phyloP scores from a whole-genome alignment of 441 rosid species.

The Hura crepitans region DNA sequence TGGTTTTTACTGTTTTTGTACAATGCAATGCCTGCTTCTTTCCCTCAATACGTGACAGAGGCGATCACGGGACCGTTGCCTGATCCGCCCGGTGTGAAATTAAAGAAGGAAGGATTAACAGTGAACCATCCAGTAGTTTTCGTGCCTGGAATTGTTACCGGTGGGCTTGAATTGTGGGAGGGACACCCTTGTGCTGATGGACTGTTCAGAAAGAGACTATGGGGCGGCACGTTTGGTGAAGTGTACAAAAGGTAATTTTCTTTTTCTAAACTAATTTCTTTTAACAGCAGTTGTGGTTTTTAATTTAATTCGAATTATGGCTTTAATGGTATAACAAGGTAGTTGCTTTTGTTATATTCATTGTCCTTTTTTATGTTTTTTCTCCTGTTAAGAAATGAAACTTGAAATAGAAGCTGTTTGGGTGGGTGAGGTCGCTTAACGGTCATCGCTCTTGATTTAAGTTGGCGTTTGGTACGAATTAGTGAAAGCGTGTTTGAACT shows the following conservation, averaged over 20 bases:
- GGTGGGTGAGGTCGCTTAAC: slow-evolving; percentile 6
- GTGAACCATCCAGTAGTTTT: slow-evolving; percentile 87
- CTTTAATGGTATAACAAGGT: not conserved
- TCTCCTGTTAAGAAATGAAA: not conserved
- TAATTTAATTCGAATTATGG: not conserved
- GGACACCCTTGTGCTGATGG: slow-evolving; percentile 86
- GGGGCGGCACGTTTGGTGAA: slow-evolving; percentile 97
- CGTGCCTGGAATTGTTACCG: slow-evolving; percentile 92
- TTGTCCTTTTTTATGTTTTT: not conserved
- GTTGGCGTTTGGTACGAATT: not conserved
- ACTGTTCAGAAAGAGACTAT: slow-evolving; percentile 77
- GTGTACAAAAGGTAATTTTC: slow-evolving; percentile 63
- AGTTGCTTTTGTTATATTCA: not conserved
- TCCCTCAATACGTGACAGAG: slow-evolving; percentile 81
- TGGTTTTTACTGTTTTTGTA: slow-evolving; percentile 75
- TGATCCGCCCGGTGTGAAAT: slow-evolving; percentile 80
- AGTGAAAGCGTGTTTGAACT: not conserved
- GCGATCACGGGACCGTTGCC: slow-evolving; percentile 83
- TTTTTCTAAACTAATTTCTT: not conserved
- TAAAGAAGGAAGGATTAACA: slow-evolving; percentile 65
- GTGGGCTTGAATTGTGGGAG: slow-evolving; percentile 96
- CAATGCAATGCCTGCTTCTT: slow-evolving; percentile 82
- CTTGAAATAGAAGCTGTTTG: not conserved
- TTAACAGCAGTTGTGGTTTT: not conserved
- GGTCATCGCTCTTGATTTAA: not conserved